Conservation (phyloP, 202 grass and related monocot genomes). For the Digitaria exilis region DNA sequence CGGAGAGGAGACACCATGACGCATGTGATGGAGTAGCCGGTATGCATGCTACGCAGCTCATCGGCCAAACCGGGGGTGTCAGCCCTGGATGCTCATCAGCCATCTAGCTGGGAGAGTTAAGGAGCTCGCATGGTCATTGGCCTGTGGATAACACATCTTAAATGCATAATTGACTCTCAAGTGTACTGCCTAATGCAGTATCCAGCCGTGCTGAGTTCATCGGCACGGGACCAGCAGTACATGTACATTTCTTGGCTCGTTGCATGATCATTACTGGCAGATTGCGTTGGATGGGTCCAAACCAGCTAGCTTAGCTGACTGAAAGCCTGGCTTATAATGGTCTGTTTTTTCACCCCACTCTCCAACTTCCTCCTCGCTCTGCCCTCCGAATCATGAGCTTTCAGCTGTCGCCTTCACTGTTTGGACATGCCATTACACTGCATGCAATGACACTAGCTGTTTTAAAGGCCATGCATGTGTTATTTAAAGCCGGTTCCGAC, state of each 20-base stretch:
- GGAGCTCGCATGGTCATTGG: background rate
- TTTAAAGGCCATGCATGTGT: background rate
- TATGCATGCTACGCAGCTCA: background rate
- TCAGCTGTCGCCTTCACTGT: background rate
- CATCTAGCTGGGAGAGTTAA: conserved; percentile 18
- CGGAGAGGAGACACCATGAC: background rate
- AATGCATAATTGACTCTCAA: conserved; percentile 6
- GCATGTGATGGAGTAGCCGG: background rate
- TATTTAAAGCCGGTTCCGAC: background rate
- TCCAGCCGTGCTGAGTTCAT: background rate
- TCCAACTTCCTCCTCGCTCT: too few relatives aligned
- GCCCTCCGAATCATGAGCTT: background rate
- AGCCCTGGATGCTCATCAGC: background rate
- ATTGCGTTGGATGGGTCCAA: conserved; percentile 22
- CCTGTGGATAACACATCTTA: background rate
- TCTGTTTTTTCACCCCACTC: background rate
- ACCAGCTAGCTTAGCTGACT: conserved; percentile 6
- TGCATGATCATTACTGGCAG: conserved; percentile 21
- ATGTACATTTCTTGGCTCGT: background rate
- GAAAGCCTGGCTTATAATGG: background rate
- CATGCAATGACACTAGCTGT: background rate
- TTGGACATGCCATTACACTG: conserved; percentile 15
- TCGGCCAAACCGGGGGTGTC: background rate
- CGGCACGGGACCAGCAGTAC: background rate
- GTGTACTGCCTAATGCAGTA: background rate